Base-by-base conservation (phyloP, 495 filamentous ascomycete species). In the Chaetomium fimeti region DNA sequence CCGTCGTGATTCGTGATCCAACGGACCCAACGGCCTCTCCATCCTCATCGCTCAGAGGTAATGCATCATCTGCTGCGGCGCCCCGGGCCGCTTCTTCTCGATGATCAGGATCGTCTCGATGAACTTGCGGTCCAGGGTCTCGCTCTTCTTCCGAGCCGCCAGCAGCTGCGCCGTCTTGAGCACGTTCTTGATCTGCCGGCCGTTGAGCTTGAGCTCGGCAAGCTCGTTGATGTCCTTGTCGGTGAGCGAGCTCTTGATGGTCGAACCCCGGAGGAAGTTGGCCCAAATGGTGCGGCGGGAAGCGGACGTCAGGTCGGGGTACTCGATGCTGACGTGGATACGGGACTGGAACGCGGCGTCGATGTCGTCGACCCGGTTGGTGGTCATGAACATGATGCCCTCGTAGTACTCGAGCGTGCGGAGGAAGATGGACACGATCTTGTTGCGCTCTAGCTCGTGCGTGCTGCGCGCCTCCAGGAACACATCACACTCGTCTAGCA, bases 401-500 rank as follows among this genome's bases (percentile, higher is more conserved):
- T 85, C 77, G 68, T 83, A 85, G 63, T 75, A 77, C 60, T 83
- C 78, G 3, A 87, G 73, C 68, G 81, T 81, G 27, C 83, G 76
- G 49, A 87, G 71, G 61, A 86, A 85, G 55, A 85, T 79, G 65
- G 77, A 81, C 1, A 87, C 83, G 6, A 87, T 76, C 54, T 77
- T 76, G 70, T 86, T 87, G 36, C 84, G 76, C 61, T 80, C 75
- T 8, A 87, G 76, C 48, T 86, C 82, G 45, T 75, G 69, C 54
- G 76, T 82, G 68, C 76, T 86, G 61, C 74, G 84, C 64, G 60
- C 82, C 73, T 88, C 83, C 22, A 89, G 78, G 76, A 88, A 89
- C 13, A 89, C 84, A 61, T 91, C 88, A 42, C 84, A 85, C 73
- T 91, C 87, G 59, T 90, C 88, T 0, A 91, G 76, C 0, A 88